Evolutionary conservation across 345 rosid genomes (phyloP).

Genomic region (Eucalyptus erythrocorys): DNA sequence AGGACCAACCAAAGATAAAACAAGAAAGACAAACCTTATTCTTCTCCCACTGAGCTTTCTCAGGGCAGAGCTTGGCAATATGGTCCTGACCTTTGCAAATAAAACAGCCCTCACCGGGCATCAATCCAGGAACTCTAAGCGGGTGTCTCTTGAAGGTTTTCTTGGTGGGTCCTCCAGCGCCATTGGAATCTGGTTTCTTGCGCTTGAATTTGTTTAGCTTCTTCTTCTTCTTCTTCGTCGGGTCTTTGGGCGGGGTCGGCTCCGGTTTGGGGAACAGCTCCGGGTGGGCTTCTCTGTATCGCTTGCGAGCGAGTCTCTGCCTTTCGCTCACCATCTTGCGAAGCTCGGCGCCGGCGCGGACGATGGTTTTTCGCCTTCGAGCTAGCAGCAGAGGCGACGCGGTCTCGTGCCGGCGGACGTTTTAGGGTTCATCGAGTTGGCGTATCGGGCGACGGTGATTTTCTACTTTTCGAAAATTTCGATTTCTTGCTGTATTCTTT

Average conservation of each 20-base stretch:
- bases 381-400: neutral
- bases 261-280: constrained; percentile 57
- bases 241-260: constrained; percentile 61
- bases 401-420: neutral
- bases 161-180: constrained; percentile 11
- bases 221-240: constrained; percentile 48
- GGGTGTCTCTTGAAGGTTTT: constrained; percentile 55
- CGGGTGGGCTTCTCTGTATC: constrained; percentile 48
- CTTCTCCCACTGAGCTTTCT: constrained; percentile 82
- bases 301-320: constrained; percentile 67
- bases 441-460: neutral
- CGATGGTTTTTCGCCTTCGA: neutral
- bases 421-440: neutral
- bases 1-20: neutral
- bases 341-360: neutral
- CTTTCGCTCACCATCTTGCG: constrained; percentile 62
- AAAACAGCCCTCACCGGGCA: constrained; percentile 85
- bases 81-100: constrained; percentile 73
- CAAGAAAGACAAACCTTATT: constrained; percentile 44
- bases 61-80: constrained; percentile 76
- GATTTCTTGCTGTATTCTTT: neutral
- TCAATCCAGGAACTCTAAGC: constrained; percentile 85
- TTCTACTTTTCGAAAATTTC: neutral
- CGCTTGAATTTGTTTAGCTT: constrained; percentile 27
- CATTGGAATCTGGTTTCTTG: constrained; percentile 21